Base-by-base conservation (phyloP, 148 eudicot species). In the Silene latifolia region DNA sequence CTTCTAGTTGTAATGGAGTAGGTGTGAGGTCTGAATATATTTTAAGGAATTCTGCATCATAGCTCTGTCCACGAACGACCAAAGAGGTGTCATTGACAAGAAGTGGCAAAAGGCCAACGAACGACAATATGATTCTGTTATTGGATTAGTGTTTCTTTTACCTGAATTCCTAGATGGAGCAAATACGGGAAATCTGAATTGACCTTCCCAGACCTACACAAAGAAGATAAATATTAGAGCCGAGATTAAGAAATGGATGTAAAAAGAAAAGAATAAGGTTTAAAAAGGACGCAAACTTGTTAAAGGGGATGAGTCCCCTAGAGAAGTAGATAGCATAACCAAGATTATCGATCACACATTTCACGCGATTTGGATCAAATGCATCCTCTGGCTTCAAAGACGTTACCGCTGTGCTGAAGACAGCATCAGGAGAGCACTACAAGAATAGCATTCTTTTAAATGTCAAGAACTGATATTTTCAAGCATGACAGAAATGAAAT, bases 101-200 rank as follows among this genome's bases (percentile, higher is more conserved):
- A 47, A 53, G 13, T 21, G 20, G 59, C 7, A 65, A 64, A 59
- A 57, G 32, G 21, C 20, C 7, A n/a, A 39, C 19, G 15, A 56
- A 54, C 8, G 2, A 32, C 54, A 18, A 60, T 44, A 23, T 21
- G 21, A 9, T 42, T 1, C 15, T 3, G 53, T 44, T 0, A 12
- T 10, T 44, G 25, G 18, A 19, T n/a, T 72, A 35, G 17, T 59
- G 48, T 63, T 1, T 64, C 56, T 69, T 47, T 47, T 85, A 94
- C 97, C 91, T 91, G 97, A 73, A 95, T 92, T 35, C 98, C 98
- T 67, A 92, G 93, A 84, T 92, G 97, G 80, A 95, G 96, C 82
- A 92, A 73, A 78, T 90, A 95, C 2, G 99, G 96, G 74, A 89
- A 92, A 54, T 85, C 77, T 63, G 92, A 89, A 81, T 89, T 92